Percentiles rank a stretch among this genome's conserved stretches.
These are phyloP conservation scores for Balakata baccata DNA, from an alignment of 345 rosid species.

Conservation along the genomic window DNA sequence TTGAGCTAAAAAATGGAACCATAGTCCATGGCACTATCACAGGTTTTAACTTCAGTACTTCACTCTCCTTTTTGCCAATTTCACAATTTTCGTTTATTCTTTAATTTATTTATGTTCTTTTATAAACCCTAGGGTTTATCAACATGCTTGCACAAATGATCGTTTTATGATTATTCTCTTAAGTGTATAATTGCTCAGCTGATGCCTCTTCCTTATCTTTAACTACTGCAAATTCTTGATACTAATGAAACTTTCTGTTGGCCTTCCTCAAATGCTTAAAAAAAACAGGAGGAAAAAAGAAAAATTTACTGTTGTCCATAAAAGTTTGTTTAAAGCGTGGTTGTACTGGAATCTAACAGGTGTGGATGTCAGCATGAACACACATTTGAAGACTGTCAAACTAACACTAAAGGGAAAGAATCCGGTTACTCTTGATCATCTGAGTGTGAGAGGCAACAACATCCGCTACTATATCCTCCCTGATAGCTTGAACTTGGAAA, in stretches of 20 bases:
- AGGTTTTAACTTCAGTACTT: slow-evolving; percentile 36
- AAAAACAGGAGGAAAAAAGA: too few relatives aligned
- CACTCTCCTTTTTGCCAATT: not conserved
- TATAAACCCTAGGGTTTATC: not conserved
- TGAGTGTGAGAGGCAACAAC: slow-evolving; percentile 92
- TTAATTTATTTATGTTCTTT: not conserved
- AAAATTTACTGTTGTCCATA: not conserved
- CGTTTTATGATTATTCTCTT: too few relatives aligned
- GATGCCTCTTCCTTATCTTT: too few relatives aligned
- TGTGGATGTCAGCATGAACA: slow-evolving; percentile 97
- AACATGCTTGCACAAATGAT: too few relatives aligned
- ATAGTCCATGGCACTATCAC: slow-evolving; percentile 91
- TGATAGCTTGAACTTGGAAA: slow-evolving; percentile 98
- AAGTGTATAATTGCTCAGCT: too few relatives aligned
- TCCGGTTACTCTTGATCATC: slow-evolving; percentile 82
- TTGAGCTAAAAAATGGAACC: slow-evolving; percentile 95
- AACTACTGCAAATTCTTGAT: too few relatives aligned
- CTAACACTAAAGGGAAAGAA: slow-evolving; percentile 87
- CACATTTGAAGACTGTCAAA: slow-evolving; percentile 93
- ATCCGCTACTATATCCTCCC: slow-evolving; percentile 95
- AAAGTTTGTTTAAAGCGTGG: not conserved
- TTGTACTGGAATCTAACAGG: slow-evolving; percentile 37
- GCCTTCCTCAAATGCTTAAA: not conserved
- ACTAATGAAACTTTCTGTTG: too few relatives aligned
- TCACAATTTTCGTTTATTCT: not conserved